Conservation (phyloP, 2,329 filamentous ascomycete genomes). For the Proliferodiscus dingleyae region DNA sequence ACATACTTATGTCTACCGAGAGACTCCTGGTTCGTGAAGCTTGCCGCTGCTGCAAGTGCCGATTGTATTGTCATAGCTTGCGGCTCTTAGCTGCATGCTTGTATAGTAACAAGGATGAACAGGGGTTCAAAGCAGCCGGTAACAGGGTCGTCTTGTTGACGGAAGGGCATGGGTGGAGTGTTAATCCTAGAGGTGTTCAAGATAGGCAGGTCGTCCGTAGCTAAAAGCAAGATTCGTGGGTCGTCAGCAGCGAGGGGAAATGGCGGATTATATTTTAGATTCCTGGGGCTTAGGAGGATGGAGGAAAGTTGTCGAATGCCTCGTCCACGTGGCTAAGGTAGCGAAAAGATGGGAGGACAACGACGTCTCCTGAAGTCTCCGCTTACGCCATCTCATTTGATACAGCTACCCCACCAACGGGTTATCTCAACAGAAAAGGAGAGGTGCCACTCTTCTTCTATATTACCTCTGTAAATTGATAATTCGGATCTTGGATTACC, state of each 20-base stretch:
- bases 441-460: too few species aligned
- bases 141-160: background rate
- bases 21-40: background rate
- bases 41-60: slow-evolving; percentile 5
- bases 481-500: too few species aligned
- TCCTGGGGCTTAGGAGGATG: background rate
- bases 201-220: background rate
- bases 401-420: too few species aligned
- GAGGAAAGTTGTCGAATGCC: slow-evolving; percentile 2
- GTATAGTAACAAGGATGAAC: background rate
- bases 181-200: background rate
- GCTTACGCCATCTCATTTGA: too few species aligned
- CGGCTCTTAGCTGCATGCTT: background rate
- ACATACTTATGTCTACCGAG: slow-evolving; percentile 27
- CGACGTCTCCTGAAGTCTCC: too few species aligned
- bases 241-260: background rate
- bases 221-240: background rate
- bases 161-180: background rate
- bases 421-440: too few species aligned
- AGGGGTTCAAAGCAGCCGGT: background rate
- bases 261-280: background rate
- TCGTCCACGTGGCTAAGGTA: slow-evolving; percentile 16
- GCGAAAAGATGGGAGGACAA: too few species aligned
- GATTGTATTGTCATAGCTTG: slow-evolving; percentile 9
- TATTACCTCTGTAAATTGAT: too few species aligned